Percentiles rank a stretch among this genome's conserved stretches.
Conservation (phyloP, 2,329 filamentous ascomycete species). For the Phaeoacremonium minimum region DNA sequence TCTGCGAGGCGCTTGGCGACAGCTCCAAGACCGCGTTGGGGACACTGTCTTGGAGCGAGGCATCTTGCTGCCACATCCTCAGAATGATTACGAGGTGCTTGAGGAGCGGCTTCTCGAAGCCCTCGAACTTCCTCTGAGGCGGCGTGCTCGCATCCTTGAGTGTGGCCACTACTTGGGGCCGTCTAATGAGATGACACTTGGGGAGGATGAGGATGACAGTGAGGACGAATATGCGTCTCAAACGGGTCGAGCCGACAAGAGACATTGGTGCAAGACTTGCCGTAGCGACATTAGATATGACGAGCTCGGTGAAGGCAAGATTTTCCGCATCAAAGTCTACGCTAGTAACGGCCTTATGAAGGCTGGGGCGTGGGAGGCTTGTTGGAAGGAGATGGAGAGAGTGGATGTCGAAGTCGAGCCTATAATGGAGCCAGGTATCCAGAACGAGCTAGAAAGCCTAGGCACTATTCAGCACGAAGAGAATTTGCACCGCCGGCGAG, state of each 20-base stretch:
- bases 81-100: conserved; percentile 74
- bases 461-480: conserved; percentile 14
- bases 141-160: conserved; percentile 65
- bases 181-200: conserved; percentile 41
- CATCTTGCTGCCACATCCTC: conserved; percentile 71
- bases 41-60: conserved; percentile 72
- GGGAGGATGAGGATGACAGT: conserved; percentile 38
- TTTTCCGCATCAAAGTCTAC: conserved; percentile 82
- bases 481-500: conserved; percentile 6
- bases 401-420: conserved; percentile 91
- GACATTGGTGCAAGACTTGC: conserved; percentile 55
- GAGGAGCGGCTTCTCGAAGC: conserved; percentile 75
- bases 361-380: conserved; percentile 85
- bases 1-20: conserved; percentile 59
- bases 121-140: conserved; percentile 61
- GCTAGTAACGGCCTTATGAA: conserved; percentile 94
- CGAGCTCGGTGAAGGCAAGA: conserved; percentile 46
- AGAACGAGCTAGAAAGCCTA: conserved; percentile 57
- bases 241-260: conserved; percentile 20
- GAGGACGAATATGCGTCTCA: conserved; percentile 33
- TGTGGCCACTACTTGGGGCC: conserved; percentile 73
- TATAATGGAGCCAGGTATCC: conserved; percentile 55
- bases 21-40: conserved; percentile 65
- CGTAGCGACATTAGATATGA: conserved; percentile 51
- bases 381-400: conserved; percentile 98